These are phyloP conservation scores for Benincasa hispida DNA, from an alignment of 306 rosid genomes.

Conservation along the genomic window DNA sequence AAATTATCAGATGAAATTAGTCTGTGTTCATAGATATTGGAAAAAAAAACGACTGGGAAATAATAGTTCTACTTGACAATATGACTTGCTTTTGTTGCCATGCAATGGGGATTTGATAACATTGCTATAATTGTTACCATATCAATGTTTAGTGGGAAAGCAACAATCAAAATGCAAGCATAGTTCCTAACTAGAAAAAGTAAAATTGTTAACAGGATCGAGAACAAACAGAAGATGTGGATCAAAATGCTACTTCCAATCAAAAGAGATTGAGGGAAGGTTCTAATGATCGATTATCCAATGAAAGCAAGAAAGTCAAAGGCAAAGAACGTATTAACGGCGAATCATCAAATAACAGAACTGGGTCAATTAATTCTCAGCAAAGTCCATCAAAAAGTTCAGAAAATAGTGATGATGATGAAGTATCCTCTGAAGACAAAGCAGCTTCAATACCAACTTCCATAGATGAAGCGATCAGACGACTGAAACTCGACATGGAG, in stretches of 20 bases:
- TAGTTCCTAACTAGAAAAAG: not conserved
- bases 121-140: not conserved
- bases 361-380: slow-evolving; percentile 6
- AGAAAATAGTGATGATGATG: slow-evolving; percentile 1
- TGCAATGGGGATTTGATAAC: not conserved
- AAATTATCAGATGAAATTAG: not conserved
- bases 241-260: slow-evolving; percentile 5
- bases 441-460: slow-evolving; percentile 11
- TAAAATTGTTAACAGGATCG: slow-evolving; percentile 23
- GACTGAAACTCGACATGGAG: slow-evolving; percentile 65
- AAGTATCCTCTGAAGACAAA: slow-evolving; percentile 13
- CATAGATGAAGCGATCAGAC: slow-evolving; percentile 37
- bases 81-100: not conserved
- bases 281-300: not conserved
- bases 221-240: slow-evolving; percentile 15
- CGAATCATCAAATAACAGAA: slow-evolving; percentile 11
- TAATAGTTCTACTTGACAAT: not conserved
- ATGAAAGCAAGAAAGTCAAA: slow-evolving; percentile 9
- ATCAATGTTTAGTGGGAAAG: not conserved
- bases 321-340: slow-evolving; percentile 5
- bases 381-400: slow-evolving; percentile 14
- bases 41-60: not conserved
- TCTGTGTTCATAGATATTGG: not conserved
- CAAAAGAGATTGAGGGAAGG: slow-evolving; percentile 15
- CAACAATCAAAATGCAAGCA: not conserved